Evolutionary conservation across 2,329 filamentous ascomycete species (phyloP).

Genomic region (Ascochyta lentis): DNA sequence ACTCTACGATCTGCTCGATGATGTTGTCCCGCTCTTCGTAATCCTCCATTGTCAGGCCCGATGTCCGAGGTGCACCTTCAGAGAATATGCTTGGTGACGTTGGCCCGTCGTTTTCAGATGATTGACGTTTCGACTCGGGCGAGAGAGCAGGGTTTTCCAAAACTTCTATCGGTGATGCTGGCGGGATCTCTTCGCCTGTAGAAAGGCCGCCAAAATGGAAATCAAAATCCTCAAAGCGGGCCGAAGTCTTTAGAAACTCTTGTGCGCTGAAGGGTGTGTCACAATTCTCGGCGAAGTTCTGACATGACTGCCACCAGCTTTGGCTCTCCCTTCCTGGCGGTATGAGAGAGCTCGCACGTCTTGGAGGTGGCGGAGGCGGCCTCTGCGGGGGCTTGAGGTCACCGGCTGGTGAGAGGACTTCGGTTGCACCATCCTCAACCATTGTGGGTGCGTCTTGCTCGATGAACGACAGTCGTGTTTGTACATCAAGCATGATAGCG

Average conservation of each 20-base stretch:
- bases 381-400: slow-evolving; percentile 22
- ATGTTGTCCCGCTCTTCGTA: slow-evolving; percentile 26
- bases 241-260: slow-evolving; percentile 36
- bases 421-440: slow-evolving; percentile 14
- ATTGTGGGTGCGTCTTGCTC: slow-evolving; percentile 27
- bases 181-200: slow-evolving; percentile 12
- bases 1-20: slow-evolving; percentile 33
- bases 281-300: slow-evolving; percentile 36
- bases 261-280: slow-evolving; percentile 33
- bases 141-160: background rate
- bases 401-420: slow-evolving; percentile 12
- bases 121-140: slow-evolving; percentile 19
- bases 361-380: slow-evolving; percentile 7
- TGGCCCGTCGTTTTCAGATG: slow-evolving; percentile 7
- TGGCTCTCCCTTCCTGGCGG: slow-evolving; percentile 6
- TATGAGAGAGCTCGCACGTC: slow-evolving; percentile 5
- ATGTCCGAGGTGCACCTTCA: slow-evolving; percentile 7
- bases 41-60: background rate
- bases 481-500: slow-evolving; percentile 37
- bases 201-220: slow-evolving; percentile 32
- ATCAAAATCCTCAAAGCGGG: slow-evolving; percentile 35
- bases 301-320: slow-evolving; percentile 38
- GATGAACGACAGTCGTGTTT: slow-evolving; percentile 37
- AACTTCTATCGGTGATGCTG: slow-evolving; percentile 26
- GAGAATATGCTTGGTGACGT: slow-evolving; percentile 17